Conservation (phyloP, 2,329 filamentous ascomycete genomes). For the Erysiphe pulchra region DNA sequence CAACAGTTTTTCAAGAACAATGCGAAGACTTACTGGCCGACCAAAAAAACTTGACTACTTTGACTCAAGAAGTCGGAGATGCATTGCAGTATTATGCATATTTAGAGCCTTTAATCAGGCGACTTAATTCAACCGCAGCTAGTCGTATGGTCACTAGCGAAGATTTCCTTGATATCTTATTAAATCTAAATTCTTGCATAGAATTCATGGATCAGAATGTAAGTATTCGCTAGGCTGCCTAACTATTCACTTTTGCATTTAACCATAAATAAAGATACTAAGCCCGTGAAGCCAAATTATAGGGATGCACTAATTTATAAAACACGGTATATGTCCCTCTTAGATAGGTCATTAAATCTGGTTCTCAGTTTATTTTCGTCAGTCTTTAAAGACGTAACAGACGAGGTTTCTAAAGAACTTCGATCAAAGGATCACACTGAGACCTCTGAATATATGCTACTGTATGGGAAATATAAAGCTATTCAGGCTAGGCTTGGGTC, state of each 20-base stretch:
- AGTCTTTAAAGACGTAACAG: constrained; percentile 23
- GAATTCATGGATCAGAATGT: constrained; percentile 79
- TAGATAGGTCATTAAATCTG: constrained; percentile 35
- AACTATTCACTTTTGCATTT: too few species aligned
- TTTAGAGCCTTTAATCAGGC: constrained; percentile 67
- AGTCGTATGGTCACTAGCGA: constrained; percentile 62
- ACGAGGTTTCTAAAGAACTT: constrained; percentile 36
- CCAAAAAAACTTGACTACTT: constrained; percentile 49
- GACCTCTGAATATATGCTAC: constrained; percentile 41
- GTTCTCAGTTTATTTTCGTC: constrained; percentile 4
- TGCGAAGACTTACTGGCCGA: constrained; percentile 72
- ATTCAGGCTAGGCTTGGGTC: constrained; percentile 29
- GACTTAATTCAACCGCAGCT: constrained; percentile 78
- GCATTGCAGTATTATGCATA: constrained; percentile 92
- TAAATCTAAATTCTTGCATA: constrained; percentile 70
- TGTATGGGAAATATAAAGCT: constrained; percentile 39
- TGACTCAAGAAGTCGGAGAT: constrained; percentile 65
- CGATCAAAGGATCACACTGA: constrained; percentile 38
- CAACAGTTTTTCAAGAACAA: constrained; percentile 74
- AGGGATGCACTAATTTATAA: constrained; percentile 72
- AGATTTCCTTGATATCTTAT: constrained; percentile 69
- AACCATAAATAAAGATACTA: background rate
- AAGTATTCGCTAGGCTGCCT: constrained; percentile 13
- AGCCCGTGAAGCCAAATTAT: constrained; percentile 37
- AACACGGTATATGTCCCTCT: constrained; percentile 60